Base-by-base conservation (phyloP, 805 yeast genomes). In the Hagleromyces aurorensis region DNA sequence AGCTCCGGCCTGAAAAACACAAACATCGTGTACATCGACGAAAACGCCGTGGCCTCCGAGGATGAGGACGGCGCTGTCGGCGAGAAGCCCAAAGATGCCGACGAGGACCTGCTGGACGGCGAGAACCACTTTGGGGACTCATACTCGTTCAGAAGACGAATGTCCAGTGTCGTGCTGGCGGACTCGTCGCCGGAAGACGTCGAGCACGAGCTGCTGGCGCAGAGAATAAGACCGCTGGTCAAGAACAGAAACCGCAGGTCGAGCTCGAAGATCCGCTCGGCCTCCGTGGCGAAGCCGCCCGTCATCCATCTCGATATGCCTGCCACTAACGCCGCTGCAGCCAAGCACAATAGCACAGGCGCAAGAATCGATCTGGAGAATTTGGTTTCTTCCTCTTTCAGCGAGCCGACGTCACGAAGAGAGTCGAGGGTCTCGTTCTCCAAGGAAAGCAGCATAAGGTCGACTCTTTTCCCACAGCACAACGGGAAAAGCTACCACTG, bases 41-140 rank as follows among this genome's bases (percentile, higher is more conserved):
- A 62, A 23, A 65, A 60, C 34, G 69, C 52, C 2, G 30, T 57
- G 24, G 46, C 46, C 6, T 52, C 60, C 2, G 50, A 46, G 9
- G 56, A 50, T 19, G 55, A 43, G n/a, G 57, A 46, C 19, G 62
- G 56, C 5, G 48, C 41, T 11, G 50, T 52, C 24, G 56, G 49
- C 23, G 61, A 57, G 20, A 67, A 60, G 19, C 67, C 56, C 9
- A 67, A 61, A 16, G 62, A 52, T 11, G 52, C 26, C 33, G 44
- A 19, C 5, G 39, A 38, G 1, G 37, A 33, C 11, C 33, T 22
- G 13, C 13, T 27, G n/a, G 33, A 36, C 15, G 42, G 34, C 7
- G 30, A 29, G 7, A 17, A 25, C 17, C 29, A 30, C 14, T 27
- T 27, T 21, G 37, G 31, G 14, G 37, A 29, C 19, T 32, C 32